Base-by-base conservation (phyloP, 371 early-diverging fungal genomes). In the Zychaea mexicana region DNA sequence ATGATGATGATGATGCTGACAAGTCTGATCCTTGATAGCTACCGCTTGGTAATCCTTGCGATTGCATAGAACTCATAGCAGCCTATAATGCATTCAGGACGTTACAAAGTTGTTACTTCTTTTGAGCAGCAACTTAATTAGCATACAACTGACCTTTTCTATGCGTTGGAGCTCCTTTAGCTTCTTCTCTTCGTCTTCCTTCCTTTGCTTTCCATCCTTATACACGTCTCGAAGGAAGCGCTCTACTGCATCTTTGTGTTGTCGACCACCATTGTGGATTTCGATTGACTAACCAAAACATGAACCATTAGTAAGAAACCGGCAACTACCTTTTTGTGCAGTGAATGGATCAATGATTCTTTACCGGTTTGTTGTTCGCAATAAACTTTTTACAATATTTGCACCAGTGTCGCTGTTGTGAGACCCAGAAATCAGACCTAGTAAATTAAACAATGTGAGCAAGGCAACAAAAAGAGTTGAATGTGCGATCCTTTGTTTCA, bases 351-450 rank as follows among this genome's bases (percentile, higher is more conserved):
- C n/a, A 19, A 22, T 22, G 7, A 22, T 12, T 49, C 21, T 84
- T 69, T 88, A 91, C 92, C 33, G 81, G 76, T 58, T 90, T 89
- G 73, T 91, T 92, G 63, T 92, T 91, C 1, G 83, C 77, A 22
- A 92, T 81, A 69, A 77, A 92, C 62, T 88, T 87, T 72, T 87
- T 84, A 78, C 92, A 92, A 67, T 88, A 92, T 56, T 87, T 83
- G 77, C 92, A 92, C 79, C 79, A 92, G 66, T 81, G 84, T 57
- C 86, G 83, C 68, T 83, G 83, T 66, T 88, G 85, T 8, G 90
- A 88, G 15, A 88, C 88, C 92, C 92, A 92, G 70, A 85, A 88
- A 61, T 92, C 91, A 22, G 90, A 73, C 92, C 89, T 92, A 70
- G 2, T n/a, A n/a, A n/a, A n/a, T n/a, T n/a, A n/a, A n/a, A n/a